These are phyloP conservation scores for Colletotrichum chlorophyti DNA, from an alignment of 2,329 filamentous ascomycete genomes.

Conservation along the genomic window DNA sequence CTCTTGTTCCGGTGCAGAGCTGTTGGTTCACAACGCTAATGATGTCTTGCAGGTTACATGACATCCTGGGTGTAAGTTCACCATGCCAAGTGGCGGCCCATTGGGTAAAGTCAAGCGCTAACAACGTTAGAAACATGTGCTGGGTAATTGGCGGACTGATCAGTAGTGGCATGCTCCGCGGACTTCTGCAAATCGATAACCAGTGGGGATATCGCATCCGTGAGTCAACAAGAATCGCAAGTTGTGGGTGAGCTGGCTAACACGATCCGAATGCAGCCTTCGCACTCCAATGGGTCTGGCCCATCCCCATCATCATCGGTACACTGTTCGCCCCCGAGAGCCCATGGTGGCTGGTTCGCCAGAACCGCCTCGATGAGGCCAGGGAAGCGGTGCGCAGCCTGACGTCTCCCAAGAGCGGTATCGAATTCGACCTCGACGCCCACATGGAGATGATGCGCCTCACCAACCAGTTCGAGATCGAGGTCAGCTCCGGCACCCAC, in stretches of 20 bases:
- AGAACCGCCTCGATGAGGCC: slow-evolving; percentile 33
- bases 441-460: slow-evolving; percentile 36
- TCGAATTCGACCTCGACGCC: slow-evolving; percentile 31
- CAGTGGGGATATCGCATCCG: slow-evolving; percentile 53
- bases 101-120: too few relatives aligned
- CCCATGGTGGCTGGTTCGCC: slow-evolving; percentile 35
- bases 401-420: slow-evolving; percentile 30
- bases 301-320: slow-evolving; percentile 29
- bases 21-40: not conserved
- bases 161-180: slow-evolving; percentile 42
- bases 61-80: slow-evolving; percentile 38
- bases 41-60: slow-evolving; percentile 11
- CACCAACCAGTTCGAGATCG: slow-evolving; percentile 39
- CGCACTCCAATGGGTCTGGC: slow-evolving; percentile 36
- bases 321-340: slow-evolving; percentile 33
- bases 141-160: slow-evolving; percentile 50
- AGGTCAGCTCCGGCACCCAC: slow-evolving; percentile 31
- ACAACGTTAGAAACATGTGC: slow-evolving; percentile 41
- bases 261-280: slow-evolving; percentile 37
- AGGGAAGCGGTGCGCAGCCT: slow-evolving; percentile 18
- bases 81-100: too few relatives aligned
- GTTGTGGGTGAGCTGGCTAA: too few relatives aligned
- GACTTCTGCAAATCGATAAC: slow-evolving; percentile 35
- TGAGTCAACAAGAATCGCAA: not conserved
- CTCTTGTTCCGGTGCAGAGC: slow-evolving; percentile 45